Evolutionary conservation across 2,329 filamentous ascomycete species (phyloP).

Genomic region (Fusarium torreyae): DNA sequence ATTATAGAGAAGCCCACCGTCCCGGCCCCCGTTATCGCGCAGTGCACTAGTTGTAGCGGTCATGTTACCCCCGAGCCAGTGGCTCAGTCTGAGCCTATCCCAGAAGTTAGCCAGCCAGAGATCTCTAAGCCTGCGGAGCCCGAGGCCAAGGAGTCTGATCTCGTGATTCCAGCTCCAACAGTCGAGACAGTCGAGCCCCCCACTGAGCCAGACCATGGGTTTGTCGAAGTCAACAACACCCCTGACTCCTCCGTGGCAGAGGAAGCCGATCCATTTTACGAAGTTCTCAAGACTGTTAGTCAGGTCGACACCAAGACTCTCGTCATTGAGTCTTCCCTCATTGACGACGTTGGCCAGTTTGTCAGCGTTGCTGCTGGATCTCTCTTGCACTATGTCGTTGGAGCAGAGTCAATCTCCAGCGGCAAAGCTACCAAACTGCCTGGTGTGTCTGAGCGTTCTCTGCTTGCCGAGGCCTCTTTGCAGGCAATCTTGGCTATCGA

Average conservation of each 20-base stretch:
- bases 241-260: background rate
- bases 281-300: background rate
- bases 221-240: background rate
- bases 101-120: background rate
- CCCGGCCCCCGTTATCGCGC: background rate
- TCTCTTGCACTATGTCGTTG: background rate
- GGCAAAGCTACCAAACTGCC: background rate
- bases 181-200: background rate
- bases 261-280: background rate
- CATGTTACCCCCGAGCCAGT: background rate
- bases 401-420: background rate
- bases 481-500: conserved; percentile 34
- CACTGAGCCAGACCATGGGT: background rate
- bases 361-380: background rate
- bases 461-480: conserved; percentile 24
- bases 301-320: background rate
- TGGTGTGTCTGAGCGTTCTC: background rate
- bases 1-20: background rate
- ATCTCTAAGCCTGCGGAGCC: background rate
- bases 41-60: background rate
- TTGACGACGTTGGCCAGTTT: background rate
- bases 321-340: background rate
- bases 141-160: background rate
- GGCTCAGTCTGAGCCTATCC: background rate
- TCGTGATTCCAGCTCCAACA: background rate